These are phyloP conservation scores for Neurospora terricola DNA, from an alignment of 495 filamentous ascomycete species.

Conservation along the genomic window DNA sequence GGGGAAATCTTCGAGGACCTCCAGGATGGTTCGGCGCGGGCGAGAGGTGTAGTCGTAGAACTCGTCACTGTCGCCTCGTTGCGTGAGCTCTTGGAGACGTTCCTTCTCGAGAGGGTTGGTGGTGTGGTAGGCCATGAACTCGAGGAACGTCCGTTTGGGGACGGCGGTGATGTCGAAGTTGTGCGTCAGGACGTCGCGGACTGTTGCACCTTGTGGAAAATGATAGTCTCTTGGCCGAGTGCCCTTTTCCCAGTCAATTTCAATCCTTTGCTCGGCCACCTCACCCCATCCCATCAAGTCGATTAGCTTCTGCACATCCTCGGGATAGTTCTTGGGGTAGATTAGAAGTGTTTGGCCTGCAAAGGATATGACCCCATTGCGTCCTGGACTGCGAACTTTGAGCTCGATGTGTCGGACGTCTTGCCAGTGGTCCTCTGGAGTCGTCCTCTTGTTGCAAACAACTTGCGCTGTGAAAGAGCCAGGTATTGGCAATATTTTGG, in stretches of 20 bases:
- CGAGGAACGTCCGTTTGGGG: conserved; percentile 78
- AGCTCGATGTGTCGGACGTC: conserved; percentile 47
- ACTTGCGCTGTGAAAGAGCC: conserved; percentile 34
- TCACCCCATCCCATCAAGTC: conserved; percentile 63
- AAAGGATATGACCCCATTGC: neutral
- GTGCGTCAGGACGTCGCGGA: conserved; percentile 66
- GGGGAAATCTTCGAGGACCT: conserved; percentile 84
- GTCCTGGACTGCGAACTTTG: neutral
- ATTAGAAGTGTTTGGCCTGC: conserved; percentile 74
- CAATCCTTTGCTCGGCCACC: conserved; percentile 45
- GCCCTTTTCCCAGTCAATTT: neutral
- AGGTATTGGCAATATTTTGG: conserved; percentile 46
- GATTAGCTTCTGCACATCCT: conserved; percentile 68
- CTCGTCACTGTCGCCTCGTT: conserved; percentile 71
- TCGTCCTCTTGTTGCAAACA: conserved; percentile 57
- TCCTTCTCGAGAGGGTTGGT: conserved; percentile 63
- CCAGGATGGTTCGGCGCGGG: conserved; percentile 81
- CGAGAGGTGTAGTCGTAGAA: conserved; percentile 93
- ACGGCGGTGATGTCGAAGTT: conserved; percentile 84
- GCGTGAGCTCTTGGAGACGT: conserved; percentile 71
- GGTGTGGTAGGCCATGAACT: conserved; percentile 62
- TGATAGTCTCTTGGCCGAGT: neutral
- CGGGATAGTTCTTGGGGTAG: conserved; percentile 74
- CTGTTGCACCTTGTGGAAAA: conserved; percentile 30
- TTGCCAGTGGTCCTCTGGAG: conserved; percentile 74